A percentile compares a stretch with the other conserved stretches of the same genome.
Evolutionary conservation across 352 stramenopile genomes (phyloP).

Genomic region (Phytophthora sp.): DNA sequence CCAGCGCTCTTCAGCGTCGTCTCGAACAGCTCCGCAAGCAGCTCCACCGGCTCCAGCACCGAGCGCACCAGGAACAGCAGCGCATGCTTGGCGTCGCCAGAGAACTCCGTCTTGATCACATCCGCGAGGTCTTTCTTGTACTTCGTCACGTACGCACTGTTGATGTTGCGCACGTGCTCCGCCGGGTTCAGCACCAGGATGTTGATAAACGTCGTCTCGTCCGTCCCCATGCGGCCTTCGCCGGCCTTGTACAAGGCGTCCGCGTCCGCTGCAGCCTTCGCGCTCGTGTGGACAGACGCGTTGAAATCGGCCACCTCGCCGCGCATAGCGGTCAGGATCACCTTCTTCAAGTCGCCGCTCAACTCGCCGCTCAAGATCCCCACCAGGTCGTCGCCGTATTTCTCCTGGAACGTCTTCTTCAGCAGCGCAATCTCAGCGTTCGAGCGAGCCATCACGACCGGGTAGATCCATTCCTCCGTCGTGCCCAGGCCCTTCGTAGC

Average conservation of each 20-base stretch:
- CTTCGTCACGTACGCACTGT: slow-evolving; percentile 54
- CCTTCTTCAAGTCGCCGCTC: slow-evolving; percentile 64
- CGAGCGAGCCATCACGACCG: slow-evolving; percentile 53
- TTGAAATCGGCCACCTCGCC: slow-evolving; percentile 48
- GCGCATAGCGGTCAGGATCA: slow-evolving; percentile 55
- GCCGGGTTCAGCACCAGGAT: slow-evolving; percentile 45
- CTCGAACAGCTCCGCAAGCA: slow-evolving; percentile 48
- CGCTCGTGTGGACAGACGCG: slow-evolving; percentile 54
- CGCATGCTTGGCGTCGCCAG: slow-evolving; percentile 42
- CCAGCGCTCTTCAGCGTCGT: slow-evolving; percentile 47
- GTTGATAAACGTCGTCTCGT: slow-evolving; percentile 64
- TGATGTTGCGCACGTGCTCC: slow-evolving; percentile 56
- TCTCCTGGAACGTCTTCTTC: slow-evolving; percentile 72
- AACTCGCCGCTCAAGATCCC: slow-evolving; percentile 54
- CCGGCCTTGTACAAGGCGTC: slow-evolving; percentile 69
- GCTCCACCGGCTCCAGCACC: slow-evolving; percentile 35
- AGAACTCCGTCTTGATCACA: slow-evolving; percentile 62
- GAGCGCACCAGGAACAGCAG: slow-evolving; percentile 46
- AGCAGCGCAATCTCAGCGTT: slow-evolving; percentile 68
- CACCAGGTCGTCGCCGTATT: slow-evolving; percentile 60
- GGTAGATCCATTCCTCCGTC: slow-evolving; percentile 63
- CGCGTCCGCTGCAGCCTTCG: slow-evolving; percentile 56
- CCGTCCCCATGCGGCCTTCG: slow-evolving; percentile 64
- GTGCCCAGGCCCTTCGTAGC: slow-evolving; percentile 68
- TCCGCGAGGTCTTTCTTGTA: slow-evolving; percentile 58